Evolutionary conservation across 1,139 yeast genomes (phyloP).

Genomic region (Yamadazyma friedrichii): DNA sequence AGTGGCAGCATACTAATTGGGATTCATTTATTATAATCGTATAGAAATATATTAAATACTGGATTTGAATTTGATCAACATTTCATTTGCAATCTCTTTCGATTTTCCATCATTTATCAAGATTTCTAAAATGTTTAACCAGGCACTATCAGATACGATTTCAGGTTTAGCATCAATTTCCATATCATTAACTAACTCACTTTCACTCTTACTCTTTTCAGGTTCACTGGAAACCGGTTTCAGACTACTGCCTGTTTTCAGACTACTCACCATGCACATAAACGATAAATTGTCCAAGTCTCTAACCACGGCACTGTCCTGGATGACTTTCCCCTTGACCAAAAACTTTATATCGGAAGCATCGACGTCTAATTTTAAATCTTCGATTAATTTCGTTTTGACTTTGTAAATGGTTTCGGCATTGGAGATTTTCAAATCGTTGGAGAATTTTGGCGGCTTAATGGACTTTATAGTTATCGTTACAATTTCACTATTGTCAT

Average conservation of each 20-base stretch:
- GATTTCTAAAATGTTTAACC: slow-evolving; percentile 30
- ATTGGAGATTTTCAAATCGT: slow-evolving; percentile 24
- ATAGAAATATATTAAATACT: slow-evolving; percentile 5
- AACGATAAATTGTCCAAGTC: slow-evolving; percentile 24
- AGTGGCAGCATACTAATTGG: no score
- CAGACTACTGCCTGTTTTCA: neutral
- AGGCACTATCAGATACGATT: slow-evolving; percentile 22
- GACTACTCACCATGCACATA: slow-evolving; percentile 30
- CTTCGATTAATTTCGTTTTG: slow-evolving; percentile 30
- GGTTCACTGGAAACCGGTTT: neutral
- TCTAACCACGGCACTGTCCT: slow-evolving; percentile 31
- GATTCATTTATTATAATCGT: no score
- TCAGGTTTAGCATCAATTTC: slow-evolving; percentile 19
- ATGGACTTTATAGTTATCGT: slow-evolving; percentile 38
- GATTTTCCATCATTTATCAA: slow-evolving; percentile 31
- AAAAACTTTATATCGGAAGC: slow-evolving; percentile 37
- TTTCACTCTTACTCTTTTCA: neutral
- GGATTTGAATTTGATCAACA: slow-evolving; percentile 36
- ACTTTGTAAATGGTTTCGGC: slow-evolving; percentile 33
- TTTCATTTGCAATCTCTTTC: slow-evolving; percentile 22
- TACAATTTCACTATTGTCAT: slow-evolving; percentile 10
- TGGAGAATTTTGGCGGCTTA: slow-evolving; percentile 43
- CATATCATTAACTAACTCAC: slow-evolving; percentile 2
- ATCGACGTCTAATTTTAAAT: slow-evolving; percentile 22
- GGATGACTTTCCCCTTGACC: slow-evolving; percentile 45